phyloP scores from a whole-genome alignment of 495 filamentous ascomycete genomes.

The Lasiosphaeriaceae sp. region DNA sequence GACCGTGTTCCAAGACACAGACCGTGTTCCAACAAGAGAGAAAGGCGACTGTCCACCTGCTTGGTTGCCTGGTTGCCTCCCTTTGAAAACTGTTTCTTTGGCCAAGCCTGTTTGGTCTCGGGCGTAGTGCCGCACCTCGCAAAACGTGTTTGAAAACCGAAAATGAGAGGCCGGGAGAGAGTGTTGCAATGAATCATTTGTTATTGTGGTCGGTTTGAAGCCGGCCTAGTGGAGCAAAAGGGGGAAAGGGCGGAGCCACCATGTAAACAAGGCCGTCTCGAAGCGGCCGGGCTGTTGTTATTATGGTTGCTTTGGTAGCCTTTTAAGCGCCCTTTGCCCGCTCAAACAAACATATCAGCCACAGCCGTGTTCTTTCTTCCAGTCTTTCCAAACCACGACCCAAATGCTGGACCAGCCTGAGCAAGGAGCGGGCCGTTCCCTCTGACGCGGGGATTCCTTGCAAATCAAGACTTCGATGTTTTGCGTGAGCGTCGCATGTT shows the following conservation, averaged over 20 bases:
- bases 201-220: constrained; percentile 5
- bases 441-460: constrained; percentile 4
- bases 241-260: neutral
- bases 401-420: constrained; percentile 8
- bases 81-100: constrained; percentile 3
- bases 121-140: neutral
- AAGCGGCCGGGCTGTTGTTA: constrained; percentile 16
- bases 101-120: neutral
- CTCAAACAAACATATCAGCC: neutral
- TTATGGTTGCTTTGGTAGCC: constrained; percentile 8
- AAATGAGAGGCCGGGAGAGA: constrained; percentile 4
- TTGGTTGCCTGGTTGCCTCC: neutral
- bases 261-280: constrained; percentile 19
- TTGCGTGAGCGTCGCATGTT: neutral
- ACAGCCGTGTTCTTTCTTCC: constrained; percentile 7
- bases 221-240: constrained; percentile 11
- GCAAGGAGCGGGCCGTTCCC: constrained; percentile 28
- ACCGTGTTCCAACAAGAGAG: neutral
- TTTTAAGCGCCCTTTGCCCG: constrained; percentile 11
- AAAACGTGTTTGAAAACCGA: constrained; percentile 23
- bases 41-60: constrained; percentile 9
- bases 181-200: constrained; percentile 19
- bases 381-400: constrained; percentile 9
- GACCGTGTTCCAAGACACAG: too few relatives aligned
- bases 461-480: neutral